phyloP scores from a whole-genome alignment of 2,329 filamentous ascomycete genomes.

The Thielaviopsis populi region DNA sequence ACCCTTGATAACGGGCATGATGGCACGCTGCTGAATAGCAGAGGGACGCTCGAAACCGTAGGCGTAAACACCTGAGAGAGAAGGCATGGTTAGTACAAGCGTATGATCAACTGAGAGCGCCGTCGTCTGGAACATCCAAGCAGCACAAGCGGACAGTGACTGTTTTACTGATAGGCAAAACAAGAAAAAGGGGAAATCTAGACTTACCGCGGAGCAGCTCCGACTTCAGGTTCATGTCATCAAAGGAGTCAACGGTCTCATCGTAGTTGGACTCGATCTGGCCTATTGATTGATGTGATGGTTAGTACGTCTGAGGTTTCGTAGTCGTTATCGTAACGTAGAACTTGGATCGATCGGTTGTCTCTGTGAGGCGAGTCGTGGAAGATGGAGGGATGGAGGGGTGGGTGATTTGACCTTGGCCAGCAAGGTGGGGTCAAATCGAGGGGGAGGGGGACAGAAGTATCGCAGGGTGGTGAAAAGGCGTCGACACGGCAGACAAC shows the following conservation, averaged over 20 bases:
- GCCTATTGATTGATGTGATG: constrained; percentile 37
- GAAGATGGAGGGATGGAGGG: neutral
- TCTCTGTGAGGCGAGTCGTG: neutral
- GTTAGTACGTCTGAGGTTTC: neutral
- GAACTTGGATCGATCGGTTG: neutral
- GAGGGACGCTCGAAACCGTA: constrained; percentile 99
- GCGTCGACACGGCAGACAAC: neutral
- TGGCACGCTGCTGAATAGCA: constrained; percentile 98
- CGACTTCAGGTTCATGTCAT: constrained; percentile 91
- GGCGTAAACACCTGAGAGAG: constrained; percentile 67
- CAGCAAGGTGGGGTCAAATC: constrained; percentile 8
- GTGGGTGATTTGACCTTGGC: neutral
- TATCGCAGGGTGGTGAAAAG: neutral
- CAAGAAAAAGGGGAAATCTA: constrained; percentile 8
- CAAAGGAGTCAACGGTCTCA: constrained; percentile 98
- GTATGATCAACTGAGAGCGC: neutral
- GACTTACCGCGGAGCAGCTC: constrained; percentile 77
- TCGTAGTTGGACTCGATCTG: constrained; percentile 99
- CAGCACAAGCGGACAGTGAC: neutral
- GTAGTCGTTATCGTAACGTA: neutral
- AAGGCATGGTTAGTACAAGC: neutral
- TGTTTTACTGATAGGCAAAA: neutral
- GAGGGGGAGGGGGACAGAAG: neutral
- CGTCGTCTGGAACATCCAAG: neutral
- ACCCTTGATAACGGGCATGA: constrained; percentile 99